Evolutionary conservation across 139 green algal species (phyloP).

Genomic region (Monoraphidium neglectum): DNA sequence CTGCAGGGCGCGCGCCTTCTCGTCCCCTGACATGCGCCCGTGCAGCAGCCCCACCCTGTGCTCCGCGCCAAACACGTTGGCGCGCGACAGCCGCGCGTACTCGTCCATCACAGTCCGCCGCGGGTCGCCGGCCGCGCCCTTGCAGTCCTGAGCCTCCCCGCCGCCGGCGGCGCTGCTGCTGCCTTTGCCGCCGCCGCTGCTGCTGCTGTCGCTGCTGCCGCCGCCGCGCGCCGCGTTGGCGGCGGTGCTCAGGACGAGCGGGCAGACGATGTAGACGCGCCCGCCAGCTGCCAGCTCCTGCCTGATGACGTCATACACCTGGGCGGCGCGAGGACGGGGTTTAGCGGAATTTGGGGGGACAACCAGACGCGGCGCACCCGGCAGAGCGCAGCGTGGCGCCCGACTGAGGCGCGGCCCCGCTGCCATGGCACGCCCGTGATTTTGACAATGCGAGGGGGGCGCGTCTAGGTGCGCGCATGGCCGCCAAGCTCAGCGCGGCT

Average conservation of each 20-base stretch:
- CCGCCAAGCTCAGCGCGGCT: no score
- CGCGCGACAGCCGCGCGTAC: slow-evolving; percentile 3
- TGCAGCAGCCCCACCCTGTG: slow-evolving; percentile 50
- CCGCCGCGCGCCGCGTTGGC: not conserved
- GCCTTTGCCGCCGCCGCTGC: slow-evolving; percentile 10
- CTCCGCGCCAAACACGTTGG: slow-evolving; percentile 28
- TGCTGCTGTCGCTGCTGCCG: not conserved
- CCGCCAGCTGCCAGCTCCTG: slow-evolving; percentile 59
- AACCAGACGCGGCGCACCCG: no score
- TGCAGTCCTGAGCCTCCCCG: slow-evolving; percentile 21
- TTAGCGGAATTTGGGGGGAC: no score
- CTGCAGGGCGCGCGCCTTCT: slow-evolving; percentile 74
- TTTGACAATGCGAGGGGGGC: no score
- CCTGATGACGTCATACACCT: slow-evolving; percentile 48
- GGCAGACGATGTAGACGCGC: slow-evolving; percentile 63
- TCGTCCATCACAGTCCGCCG: slow-evolving; percentile 16
- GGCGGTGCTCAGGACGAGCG: slow-evolving; percentile 19
- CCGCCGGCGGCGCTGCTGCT: not conserved
- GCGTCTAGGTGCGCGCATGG: no score
- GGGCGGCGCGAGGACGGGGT: not conserved
- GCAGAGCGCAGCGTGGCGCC: no score
- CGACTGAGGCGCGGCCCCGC: no score
- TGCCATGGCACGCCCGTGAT: no score
- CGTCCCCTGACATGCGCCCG: slow-evolving; percentile 70
- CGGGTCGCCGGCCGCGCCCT: no score